Conservation (phyloP, 352 stramenopile species). For the Phytophthora brassicae region DNA sequence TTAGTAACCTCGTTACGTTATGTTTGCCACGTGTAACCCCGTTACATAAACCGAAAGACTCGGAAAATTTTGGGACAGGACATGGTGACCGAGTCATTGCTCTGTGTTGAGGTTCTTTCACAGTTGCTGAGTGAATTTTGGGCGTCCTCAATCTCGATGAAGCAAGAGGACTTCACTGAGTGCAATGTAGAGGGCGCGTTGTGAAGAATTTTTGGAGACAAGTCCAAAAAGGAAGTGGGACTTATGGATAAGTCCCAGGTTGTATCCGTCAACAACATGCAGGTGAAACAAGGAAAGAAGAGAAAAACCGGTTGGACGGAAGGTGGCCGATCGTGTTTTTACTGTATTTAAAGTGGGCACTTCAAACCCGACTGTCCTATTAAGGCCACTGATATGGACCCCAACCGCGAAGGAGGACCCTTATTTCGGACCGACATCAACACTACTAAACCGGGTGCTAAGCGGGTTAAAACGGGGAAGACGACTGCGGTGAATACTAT, state of each 20-base stretch:
- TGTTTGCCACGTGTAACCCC: too few relatives aligned
- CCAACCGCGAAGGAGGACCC: background rate
- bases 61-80: background rate
- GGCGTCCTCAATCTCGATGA: conserved; percentile 6
- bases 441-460: background rate
- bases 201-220: background rate
- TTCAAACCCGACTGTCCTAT: conserved; percentile 1
- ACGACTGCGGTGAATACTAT: conserved; percentile 11
- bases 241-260: conserved; percentile 2
- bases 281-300: background rate
- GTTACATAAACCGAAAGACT: background rate
- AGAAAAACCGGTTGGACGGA: background rate
- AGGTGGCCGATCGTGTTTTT: background rate
- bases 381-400: background rate
- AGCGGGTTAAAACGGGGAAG: conserved; percentile 2
- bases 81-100: conserved; percentile 12
- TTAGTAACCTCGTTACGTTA: too few relatives aligned
- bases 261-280: background rate
- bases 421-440: conserved; percentile 12
- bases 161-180: background rate
- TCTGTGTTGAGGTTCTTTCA: conserved; percentile 10
- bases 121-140: conserved; percentile 18
- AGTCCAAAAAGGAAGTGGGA: conserved; percentile 15
- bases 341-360: conserved; percentile 10
- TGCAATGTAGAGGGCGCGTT: background rate